phyloP scores from a whole-genome alignment of 192 early-diverging fungal genomes.

The Spinellus fusiger region DNA sequence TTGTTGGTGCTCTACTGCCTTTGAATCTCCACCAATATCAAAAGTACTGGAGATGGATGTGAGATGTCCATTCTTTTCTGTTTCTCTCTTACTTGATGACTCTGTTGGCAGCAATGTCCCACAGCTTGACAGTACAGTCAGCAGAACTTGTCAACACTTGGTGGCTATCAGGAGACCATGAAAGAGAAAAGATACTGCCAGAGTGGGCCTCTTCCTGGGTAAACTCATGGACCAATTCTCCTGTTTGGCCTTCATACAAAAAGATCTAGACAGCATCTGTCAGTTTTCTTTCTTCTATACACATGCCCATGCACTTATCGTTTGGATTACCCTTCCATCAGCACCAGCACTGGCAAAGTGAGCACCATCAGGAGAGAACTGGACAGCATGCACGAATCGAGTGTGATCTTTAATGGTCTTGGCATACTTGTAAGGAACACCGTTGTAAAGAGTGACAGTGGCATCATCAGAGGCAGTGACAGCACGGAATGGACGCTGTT shows the following conservation, averaged over 20 bases:
- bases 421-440: slow-evolving; percentile 85
- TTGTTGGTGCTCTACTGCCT: slow-evolving; percentile 72
- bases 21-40: slow-evolving; percentile 30
- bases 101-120: slow-evolving; percentile 72
- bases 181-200: slow-evolving; percentile 78
- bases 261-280: slow-evolving; percentile 52
- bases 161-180: slow-evolving; percentile 81
- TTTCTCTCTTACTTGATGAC: slow-evolving; percentile 50
- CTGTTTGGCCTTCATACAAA: slow-evolving; percentile 90
- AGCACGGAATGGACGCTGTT: slow-evolving; percentile 84
- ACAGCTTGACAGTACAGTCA: slow-evolving; percentile 84
- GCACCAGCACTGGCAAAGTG: slow-evolving; percentile 79
- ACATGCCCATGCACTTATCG: neutral
- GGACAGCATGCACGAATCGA: slow-evolving; percentile 87
- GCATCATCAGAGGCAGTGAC: slow-evolving; percentile 90
- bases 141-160: slow-evolving; percentile 77
- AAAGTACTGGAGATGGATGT: slow-evolving; percentile 39
- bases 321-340: slow-evolving; percentile 80
- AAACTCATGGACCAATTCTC: slow-evolving; percentile 60
- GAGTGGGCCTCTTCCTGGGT: slow-evolving; percentile 54
- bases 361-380: slow-evolving; percentile 77
- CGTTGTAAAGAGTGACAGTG: slow-evolving; percentile 84
- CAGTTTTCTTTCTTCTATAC: neutral
- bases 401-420: slow-evolving; percentile 72
- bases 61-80: neutral